Percentiles rank a stretch among this genome's conserved stretches.
phyloP scores from a whole-genome alignment of 169 alveolate genomes.

The Plasmodium relictum region DNA sequence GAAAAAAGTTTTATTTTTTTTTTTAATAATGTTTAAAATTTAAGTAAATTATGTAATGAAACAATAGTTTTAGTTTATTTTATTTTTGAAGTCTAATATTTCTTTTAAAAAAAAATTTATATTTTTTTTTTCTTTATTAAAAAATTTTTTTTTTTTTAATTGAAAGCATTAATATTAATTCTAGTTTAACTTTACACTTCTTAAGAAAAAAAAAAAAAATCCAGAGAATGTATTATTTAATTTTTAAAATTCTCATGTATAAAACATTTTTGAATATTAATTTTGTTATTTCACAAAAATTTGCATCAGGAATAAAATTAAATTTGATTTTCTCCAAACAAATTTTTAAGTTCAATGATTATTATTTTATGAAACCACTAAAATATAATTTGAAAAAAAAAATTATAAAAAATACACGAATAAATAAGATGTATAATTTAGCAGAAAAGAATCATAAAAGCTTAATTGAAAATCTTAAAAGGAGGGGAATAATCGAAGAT shows the following conservation, averaged over 20 bases:
- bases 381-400: conserved; percentile 4
- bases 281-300: conserved; percentile 10
- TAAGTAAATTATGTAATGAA: no score
- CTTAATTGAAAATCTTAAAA: conserved; percentile 59
- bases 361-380: neutral
- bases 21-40: no score
- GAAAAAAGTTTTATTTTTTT: no score
- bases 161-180: neutral
- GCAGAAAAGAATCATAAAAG: conserved; percentile 48
- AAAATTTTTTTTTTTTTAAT: neutral
- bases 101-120: no score
- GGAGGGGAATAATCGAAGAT: conserved; percentile 74
- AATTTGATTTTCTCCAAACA: conserved; percentile 39
- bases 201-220: no score
- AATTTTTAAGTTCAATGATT: conserved; percentile 1
- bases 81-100: no score
- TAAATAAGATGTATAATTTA: conserved; percentile 35
- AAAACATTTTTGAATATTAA: conserved; percentile 22
- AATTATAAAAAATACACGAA: neutral
- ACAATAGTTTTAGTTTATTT: no score
- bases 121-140: no score
- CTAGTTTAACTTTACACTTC: no score
- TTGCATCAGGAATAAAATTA: conserved; percentile 14
- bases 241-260: conserved; percentile 21
- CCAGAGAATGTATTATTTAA: conserved; percentile 18